A percentile compares a stretch with the other conserved stretches of the same genome.
Conservation (phyloP, 805 yeast species). For the Starmera quercuum region DNA sequence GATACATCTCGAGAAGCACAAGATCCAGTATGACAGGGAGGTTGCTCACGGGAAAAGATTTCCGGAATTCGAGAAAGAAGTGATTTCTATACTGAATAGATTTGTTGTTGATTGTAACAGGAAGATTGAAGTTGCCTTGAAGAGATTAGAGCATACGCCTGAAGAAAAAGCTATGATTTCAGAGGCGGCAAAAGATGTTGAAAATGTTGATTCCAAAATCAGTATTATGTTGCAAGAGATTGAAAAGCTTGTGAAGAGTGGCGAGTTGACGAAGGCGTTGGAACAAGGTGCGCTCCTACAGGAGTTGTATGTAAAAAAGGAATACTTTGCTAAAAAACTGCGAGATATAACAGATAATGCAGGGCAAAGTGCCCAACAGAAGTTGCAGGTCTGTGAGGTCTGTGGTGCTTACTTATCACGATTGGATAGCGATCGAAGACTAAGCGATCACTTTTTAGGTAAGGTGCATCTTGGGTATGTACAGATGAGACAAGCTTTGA, state of each 20-base stretch:
- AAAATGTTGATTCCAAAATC: conserved; percentile 51
- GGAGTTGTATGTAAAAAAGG: conserved; percentile 40
- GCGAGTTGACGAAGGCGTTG: conserved; percentile 44
- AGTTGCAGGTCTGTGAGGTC: conserved; percentile 79
- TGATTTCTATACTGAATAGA: conserved; percentile 36
- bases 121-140: conserved; percentile 53
- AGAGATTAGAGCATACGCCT: conserved; percentile 61
- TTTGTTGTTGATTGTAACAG: conserved; percentile 62
- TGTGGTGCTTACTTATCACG: conserved; percentile 88
- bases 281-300: conserved; percentile 40
- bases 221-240: conserved; percentile 65
- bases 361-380: conserved; percentile 84
- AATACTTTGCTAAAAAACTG: conserved; percentile 45
- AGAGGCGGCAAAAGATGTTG: conserved; percentile 48
- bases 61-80: conserved; percentile 41
- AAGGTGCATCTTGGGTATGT: conserved; percentile 81
- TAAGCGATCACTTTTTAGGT: conserved; percentile 87
- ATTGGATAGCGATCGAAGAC: conserved; percentile 77
- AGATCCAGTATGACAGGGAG: conserved; percentile 55
- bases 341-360: conserved; percentile 58
- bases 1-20: conserved; percentile 67
- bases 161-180: conserved; percentile 62
- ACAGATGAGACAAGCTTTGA: conserved; percentile 48
- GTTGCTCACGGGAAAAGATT: conserved; percentile 32
- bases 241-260: conserved; percentile 38